Evolutionary conservation across 352 stramenopile genomes (phyloP).

Genomic region (Phytophthora megakarya): DNA sequence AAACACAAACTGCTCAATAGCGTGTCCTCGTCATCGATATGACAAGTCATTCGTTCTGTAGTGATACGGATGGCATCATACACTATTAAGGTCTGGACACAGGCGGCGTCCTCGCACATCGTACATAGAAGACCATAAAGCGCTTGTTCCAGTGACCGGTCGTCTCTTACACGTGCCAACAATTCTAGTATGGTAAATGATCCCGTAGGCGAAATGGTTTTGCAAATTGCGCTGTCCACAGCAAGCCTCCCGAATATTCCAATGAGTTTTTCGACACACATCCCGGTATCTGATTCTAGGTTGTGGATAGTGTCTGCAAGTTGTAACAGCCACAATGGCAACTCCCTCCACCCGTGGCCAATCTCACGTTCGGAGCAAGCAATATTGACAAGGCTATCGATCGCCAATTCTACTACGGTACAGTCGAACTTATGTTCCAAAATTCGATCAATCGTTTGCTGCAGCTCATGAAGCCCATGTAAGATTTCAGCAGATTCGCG

Average conservation of each 20-base stretch:
- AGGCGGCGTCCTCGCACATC: slow-evolving; percentile 38
- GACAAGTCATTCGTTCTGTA: slow-evolving; percentile 35
- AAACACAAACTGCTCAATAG: slow-evolving; percentile 41
- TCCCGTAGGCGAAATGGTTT: slow-evolving; percentile 28
- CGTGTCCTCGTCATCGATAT: slow-evolving; percentile 37
- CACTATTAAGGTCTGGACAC: slow-evolving; percentile 41
- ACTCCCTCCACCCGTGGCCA: slow-evolving; percentile 31
- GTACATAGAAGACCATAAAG: slow-evolving; percentile 41
- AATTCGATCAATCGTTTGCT: slow-evolving; percentile 32
- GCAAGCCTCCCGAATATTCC: slow-evolving; percentile 44
- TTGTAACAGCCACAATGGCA: slow-evolving; percentile 40
- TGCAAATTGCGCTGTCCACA: slow-evolving; percentile 29
- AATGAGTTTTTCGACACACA: slow-evolving; percentile 53
- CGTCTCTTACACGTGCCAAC: slow-evolving; percentile 19
- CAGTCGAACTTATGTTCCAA: slow-evolving; percentile 25
- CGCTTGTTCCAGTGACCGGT: slow-evolving; percentile 33
- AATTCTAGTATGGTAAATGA: slow-evolving; percentile 40
- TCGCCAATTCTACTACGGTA: slow-evolving; percentile 39
- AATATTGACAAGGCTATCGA: slow-evolving; percentile 56
- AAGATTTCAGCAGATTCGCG: slow-evolving; percentile 36
- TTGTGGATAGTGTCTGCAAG: slow-evolving; percentile 38
- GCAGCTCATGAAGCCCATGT: slow-evolving; percentile 39
- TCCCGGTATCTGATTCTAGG: slow-evolving; percentile 5
- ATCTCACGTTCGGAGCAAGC: slow-evolving; percentile 41
- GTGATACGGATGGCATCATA: slow-evolving; percentile 43